Evolutionary conservation across 305 asterid species (phyloP).

Genomic region (Rubia tinctorum): DNA sequence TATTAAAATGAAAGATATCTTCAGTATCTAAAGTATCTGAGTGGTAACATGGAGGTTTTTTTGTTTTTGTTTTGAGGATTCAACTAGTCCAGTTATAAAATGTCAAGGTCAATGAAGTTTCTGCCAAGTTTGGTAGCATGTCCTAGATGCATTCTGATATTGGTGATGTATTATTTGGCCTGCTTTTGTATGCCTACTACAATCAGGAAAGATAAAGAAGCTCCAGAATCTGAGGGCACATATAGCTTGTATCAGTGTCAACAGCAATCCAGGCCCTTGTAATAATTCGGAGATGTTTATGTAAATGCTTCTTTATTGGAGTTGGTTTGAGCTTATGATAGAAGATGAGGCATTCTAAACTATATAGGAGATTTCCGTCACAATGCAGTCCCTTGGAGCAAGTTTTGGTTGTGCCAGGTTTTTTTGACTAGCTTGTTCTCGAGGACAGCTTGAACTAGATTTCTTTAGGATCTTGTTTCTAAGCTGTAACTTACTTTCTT

Average conservation of each 20-base stretch:
- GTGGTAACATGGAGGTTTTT: not conserved
- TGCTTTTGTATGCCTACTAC: not conserved
- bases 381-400: not conserved
- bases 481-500: not conserved
- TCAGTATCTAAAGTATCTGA: not conserved
- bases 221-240: not conserved
- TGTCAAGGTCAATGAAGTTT: not conserved
- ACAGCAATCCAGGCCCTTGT: not conserved
- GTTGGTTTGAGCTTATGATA: not conserved
- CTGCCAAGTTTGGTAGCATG: not conserved
- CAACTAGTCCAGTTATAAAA: not conserved
- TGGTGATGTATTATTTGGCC: not conserved
- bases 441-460: not conserved
- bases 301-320: not conserved
- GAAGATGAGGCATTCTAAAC: not conserved
- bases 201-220: not conserved
- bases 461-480: not conserved
- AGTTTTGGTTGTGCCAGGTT: slow-evolving; percentile 1
- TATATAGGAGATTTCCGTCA: not conserved
- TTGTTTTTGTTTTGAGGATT: not conserved
- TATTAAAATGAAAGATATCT: not conserved
- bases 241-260: not conserved
- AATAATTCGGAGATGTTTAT: not conserved
- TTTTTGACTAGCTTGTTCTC: not conserved
- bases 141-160: not conserved